A percentile compares a stretch with the other conserved stretches of the same genome.
These are phyloP conservation scores for Arxiozyma slooffiae DNA, from an alignment of 1,139 yeast species.

Conservation along the genomic window DNA sequence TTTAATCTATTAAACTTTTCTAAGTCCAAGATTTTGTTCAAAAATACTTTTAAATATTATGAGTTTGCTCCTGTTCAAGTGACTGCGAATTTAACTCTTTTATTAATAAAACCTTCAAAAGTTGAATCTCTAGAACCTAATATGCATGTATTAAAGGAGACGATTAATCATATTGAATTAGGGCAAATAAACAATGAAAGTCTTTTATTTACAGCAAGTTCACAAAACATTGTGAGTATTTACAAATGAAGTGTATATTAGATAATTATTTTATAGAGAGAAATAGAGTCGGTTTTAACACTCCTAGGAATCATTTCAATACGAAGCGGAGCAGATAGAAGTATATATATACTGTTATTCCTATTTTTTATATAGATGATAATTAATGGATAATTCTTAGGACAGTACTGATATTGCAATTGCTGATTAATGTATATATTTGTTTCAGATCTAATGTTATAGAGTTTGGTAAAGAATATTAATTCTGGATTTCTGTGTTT, in stretches of 20 bases:
- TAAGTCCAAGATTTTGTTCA: constrained; percentile 9
- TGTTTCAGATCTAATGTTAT: background rate
- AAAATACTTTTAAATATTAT: constrained; percentile 4
- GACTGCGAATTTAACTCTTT: constrained; percentile 14
- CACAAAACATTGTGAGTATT: constrained; percentile 17
- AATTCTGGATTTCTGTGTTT: no score
- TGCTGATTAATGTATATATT: background rate
- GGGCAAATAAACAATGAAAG: constrained; percentile 6
- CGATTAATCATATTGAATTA: constrained; percentile 14
- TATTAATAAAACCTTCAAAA: constrained; percentile 6
- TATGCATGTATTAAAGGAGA: constrained; percentile 11
- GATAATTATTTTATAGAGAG: background rate
- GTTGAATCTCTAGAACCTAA: background rate
- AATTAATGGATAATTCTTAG: background rate
- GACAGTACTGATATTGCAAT: background rate
- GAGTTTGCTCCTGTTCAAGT: constrained; percentile 12
- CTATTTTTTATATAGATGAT: background rate
- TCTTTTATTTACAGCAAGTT: constrained; percentile 17
- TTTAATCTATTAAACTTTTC: constrained; percentile 13
- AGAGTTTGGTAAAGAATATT: no score
- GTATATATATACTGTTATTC: background rate
- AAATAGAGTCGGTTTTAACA: background rate
- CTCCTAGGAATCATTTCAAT: no score
- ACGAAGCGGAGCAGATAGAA: background rate
- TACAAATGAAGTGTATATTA: background rate